Percentiles rank a stretch among this genome's conserved stretches.
Conservation (phyloP, 768 basidiomycete species). For the Butyriboletus loyo region DNA sequence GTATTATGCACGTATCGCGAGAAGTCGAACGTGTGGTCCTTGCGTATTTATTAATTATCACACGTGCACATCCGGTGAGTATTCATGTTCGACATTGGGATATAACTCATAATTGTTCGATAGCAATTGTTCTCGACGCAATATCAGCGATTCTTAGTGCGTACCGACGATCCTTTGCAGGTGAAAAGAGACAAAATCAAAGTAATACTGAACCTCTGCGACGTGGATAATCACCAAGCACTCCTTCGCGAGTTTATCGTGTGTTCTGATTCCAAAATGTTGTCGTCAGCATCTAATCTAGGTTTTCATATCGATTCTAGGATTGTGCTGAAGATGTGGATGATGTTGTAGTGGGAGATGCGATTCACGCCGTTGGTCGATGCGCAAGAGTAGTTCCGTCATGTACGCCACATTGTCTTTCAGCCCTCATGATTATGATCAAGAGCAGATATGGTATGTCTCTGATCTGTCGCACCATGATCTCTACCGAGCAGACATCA, state of each 20-base stretch:
- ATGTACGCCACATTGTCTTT: conserved; percentile 67
- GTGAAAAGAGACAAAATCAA: conserved; percentile 76
- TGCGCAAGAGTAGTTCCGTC: conserved; percentile 70
- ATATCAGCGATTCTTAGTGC: conserved; percentile 66
- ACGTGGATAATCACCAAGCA: conserved; percentile 60
- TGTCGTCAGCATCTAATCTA: neutral
- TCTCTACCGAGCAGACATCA: conserved; percentile 29
- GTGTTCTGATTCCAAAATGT: conserved; percentile 26
- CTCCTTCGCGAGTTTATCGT: conserved; percentile 87
- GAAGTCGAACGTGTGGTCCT: conserved; percentile 77
- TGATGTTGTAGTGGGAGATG: conserved; percentile 64
- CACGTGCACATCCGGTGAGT: conserved; percentile 64
- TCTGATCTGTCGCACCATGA: neutral
- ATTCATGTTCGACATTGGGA: neutral
- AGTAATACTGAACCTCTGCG: conserved; percentile 65
- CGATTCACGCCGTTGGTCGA: conserved; percentile 76
- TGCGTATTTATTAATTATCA: conserved; percentile 65
- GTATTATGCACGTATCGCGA: conserved; percentile 63
- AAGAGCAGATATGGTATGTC: conserved; percentile 67
- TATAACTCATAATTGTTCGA: neutral
- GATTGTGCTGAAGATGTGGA: conserved; percentile 80
- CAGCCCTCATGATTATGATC: conserved; percentile 75
- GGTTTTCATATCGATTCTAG: conserved; percentile 36
- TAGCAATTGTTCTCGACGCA: conserved; percentile 55
- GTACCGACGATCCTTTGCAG: conserved; percentile 59